phyloP scores from a whole-genome alignment of 306 rosid genomes.

The Cercis canadensis region DNA sequence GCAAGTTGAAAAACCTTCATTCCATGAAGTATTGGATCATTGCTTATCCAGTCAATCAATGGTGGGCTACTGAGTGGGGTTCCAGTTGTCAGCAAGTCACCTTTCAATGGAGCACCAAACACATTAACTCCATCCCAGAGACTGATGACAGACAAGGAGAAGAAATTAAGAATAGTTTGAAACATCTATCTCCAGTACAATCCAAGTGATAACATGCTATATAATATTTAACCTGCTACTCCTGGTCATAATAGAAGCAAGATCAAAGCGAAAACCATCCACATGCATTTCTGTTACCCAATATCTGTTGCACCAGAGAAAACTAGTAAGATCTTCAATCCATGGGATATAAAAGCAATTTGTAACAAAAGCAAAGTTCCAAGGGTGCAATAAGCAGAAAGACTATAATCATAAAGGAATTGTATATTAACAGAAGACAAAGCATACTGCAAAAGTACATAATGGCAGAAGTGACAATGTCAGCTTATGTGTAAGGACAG shows the following conservation, averaged over 20 bases:
- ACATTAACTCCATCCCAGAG: constrained; percentile 83
- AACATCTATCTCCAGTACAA: constrained; percentile 25
- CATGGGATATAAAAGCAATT: constrained; percentile 16
- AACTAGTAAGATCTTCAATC: constrained; percentile 39
- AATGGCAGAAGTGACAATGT: not conserved
- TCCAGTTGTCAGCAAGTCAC: constrained; percentile 74
- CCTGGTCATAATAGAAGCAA: constrained; percentile 96
- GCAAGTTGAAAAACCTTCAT: constrained; percentile 72
- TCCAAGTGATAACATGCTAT: constrained; percentile 26
- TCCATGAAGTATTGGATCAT: constrained; percentile 82
- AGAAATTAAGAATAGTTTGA: constrained; percentile 40
- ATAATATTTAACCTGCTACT: constrained; percentile 75
- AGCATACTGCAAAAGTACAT: not conserved
- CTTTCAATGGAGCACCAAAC: constrained; percentile 75
- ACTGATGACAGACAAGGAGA: constrained; percentile 56
- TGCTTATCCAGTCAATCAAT: constrained; percentile 87
- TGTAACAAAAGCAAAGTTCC: not conserved
- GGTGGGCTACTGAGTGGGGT: constrained; percentile 90
- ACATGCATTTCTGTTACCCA: constrained; percentile 98
- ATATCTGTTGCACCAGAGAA: constrained; percentile 62
- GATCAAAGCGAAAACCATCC: constrained; percentile 99
- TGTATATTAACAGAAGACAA: constrained; percentile 6
- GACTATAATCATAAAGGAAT: constrained; percentile 16
- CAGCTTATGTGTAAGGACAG: not conserved
- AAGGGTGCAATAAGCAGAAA: not conserved